Evolutionary conservation across 2,329 filamentous ascomycete species (phyloP).

Genomic region (Cercospora canescens): DNA sequence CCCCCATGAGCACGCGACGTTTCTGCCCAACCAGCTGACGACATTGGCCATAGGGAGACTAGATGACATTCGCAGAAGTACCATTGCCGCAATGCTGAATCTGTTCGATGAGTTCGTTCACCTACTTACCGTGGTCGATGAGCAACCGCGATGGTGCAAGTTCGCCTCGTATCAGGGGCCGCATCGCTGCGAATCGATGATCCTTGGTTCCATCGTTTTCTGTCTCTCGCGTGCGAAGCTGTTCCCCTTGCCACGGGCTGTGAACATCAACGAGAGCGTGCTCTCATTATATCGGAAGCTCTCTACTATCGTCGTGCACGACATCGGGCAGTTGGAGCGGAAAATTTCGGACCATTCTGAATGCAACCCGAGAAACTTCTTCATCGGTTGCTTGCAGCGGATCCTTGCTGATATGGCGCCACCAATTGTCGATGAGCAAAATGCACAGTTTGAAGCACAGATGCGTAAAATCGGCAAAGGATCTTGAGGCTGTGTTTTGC

Average conservation of each 20-base stretch:
- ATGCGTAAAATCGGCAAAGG: background rate
- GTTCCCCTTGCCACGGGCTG: constrained; percentile 30
- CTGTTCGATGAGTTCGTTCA: constrained; percentile 10
- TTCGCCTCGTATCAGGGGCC: constrained; percentile 39
- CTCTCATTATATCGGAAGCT: constrained; percentile 10
- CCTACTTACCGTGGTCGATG: constrained; percentile 12
- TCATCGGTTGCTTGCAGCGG: constrained; percentile 17
- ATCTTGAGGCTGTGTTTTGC: background rate
- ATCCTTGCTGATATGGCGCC: constrained; percentile 16
- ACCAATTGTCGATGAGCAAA: background rate
- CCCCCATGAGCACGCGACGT: background rate
- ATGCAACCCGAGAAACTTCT: constrained; percentile 16
- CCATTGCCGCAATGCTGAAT: constrained; percentile 12
- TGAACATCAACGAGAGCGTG: constrained; percentile 10
- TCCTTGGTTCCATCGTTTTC: constrained; percentile 40
- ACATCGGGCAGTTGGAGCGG: constrained; percentile 15
- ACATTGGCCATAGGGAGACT: background rate
- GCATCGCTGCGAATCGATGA: constrained; percentile 42
- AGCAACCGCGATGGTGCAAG: constrained; percentile 34
- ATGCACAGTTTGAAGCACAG: background rate
- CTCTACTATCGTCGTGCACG: constrained; percentile 17
- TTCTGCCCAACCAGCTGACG: background rate
- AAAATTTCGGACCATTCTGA: constrained; percentile 14
- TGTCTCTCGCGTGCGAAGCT: constrained; percentile 37
- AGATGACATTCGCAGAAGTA: background rate